Percentiles rank a stretch among this genome's conserved stretches.
phyloP scores from a whole-genome alignment of 2,329 filamentous ascomycete genomes.

The Sclerotinia borealis region DNA sequence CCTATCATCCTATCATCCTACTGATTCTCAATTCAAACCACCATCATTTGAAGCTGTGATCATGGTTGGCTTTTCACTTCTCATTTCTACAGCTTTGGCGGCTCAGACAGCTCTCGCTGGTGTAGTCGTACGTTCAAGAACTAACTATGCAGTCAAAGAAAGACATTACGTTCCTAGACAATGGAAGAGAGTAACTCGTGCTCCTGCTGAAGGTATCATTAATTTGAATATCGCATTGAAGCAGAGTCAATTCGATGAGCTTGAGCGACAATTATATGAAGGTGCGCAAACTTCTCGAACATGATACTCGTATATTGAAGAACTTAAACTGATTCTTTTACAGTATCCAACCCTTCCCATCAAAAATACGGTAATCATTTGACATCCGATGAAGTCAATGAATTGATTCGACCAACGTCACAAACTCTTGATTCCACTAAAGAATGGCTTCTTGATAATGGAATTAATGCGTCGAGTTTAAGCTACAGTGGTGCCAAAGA shows the following conservation, averaged over 20 bases:
- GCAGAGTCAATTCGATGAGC: slow-evolving; percentile 48
- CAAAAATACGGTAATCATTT: slow-evolving; percentile 50
- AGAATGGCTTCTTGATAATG: slow-evolving; percentile 50
- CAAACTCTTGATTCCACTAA: slow-evolving; percentile 47
- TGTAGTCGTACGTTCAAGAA: slow-evolving; percentile 12
- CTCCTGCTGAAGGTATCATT: slow-evolving; percentile 43
- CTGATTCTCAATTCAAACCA: background rate
- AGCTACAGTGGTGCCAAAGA: slow-evolving; percentile 49
- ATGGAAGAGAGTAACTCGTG: slow-evolving; percentile 44
- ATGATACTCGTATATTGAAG: background rate
- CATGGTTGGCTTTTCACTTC: slow-evolving; percentile 9
- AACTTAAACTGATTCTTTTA: background rate
- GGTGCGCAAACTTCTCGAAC: slow-evolving; percentile 31
- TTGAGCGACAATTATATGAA: slow-evolving; percentile 50
- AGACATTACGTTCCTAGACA: slow-evolving; percentile 44
- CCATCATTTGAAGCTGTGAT: background rate
- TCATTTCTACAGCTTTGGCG: slow-evolving; percentile 12
- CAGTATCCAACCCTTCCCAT: slow-evolving; percentile 48
- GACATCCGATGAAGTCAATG: slow-evolving; percentile 44
- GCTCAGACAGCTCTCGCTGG: slow-evolving; percentile 7
- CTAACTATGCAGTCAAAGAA: slow-evolving; percentile 48
- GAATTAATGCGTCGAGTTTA: slow-evolving; percentile 37
- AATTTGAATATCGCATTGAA: slow-evolving; percentile 53
- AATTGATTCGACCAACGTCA: slow-evolving; percentile 46
- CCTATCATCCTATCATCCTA: background rate